These are phyloP conservation scores for Lyophyllum atratum DNA, from an alignment of 768 basidiomycete species.

Conservation along the genomic window DNA sequence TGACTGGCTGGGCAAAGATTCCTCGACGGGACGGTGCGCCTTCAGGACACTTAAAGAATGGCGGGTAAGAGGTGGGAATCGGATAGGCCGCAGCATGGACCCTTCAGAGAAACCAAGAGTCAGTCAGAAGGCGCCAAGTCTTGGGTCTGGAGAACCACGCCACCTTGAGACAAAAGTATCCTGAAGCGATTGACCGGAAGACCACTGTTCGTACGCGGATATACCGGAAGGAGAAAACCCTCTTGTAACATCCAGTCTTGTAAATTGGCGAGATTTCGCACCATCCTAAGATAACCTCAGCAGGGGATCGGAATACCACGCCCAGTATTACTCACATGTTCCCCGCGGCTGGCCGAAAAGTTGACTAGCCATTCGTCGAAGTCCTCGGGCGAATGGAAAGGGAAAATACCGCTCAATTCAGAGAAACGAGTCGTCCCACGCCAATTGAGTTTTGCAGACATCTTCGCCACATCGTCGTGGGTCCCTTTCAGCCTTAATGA, in stretches of 20 bases:
- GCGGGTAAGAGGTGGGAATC: slow-evolving; percentile 61
- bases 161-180: slow-evolving; percentile 41
- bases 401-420: slow-evolving; percentile 57
- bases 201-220: slow-evolving; percentile 41
- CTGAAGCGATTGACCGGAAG: slow-evolving; percentile 25
- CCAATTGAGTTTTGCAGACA: slow-evolving; percentile 53
- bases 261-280: slow-evolving; percentile 27
- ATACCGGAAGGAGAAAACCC: slow-evolving; percentile 49
- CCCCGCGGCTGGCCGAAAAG: slow-evolving; percentile 37
- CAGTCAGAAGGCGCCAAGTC: slow-evolving; percentile 5
- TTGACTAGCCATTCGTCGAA: slow-evolving; percentile 33
- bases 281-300: slow-evolving; percentile 2
- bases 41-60: slow-evolving; percentile 35
- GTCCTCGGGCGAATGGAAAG: slow-evolving; percentile 32
- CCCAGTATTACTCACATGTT: slow-evolving; percentile 18
- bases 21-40: slow-evolving; percentile 8
- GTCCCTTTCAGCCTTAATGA: slow-evolving; percentile 27
- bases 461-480: slow-evolving; percentile 41
- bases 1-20: slow-evolving; percentile 14
- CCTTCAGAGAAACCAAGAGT: slow-evolving; percentile 29
- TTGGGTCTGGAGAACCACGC: slow-evolving; percentile 6
- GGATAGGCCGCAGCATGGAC: slow-evolving; percentile 55
- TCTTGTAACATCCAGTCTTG: slow-evolving; percentile 57
- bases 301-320: background rate
- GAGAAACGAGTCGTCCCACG: slow-evolving; percentile 54